Evolutionary conservation across 2,329 filamentous ascomycete genomes (phyloP), one percentile per base, ranked within the genome.

Genomic region (Ramichloridium luteum): DNA sequence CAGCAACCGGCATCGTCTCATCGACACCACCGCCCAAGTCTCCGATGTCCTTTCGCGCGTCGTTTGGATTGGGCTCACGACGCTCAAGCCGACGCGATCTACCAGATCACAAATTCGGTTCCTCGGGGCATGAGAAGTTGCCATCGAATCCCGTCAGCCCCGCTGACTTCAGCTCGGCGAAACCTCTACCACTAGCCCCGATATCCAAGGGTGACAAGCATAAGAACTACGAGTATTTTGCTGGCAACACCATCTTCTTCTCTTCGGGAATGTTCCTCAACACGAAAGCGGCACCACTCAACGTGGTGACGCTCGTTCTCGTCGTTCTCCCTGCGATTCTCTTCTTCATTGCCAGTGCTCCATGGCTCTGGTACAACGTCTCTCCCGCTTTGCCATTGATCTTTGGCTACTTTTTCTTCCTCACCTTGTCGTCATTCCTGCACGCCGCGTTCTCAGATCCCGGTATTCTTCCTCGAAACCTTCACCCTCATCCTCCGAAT

Each of bases 381-480:
- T 92, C 83, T 22, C 86, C 86, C 17, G 85, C 84, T 32, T 74
- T 96, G 47, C 90, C 90, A 31, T 74, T 96, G 46, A 58, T 83
- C 26, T 96, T 93, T 60, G 86, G 75, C 32, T 98, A 98, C 54
- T 51, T 94, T n/a, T 84, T 84, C 49, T 86, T 80, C 54, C 67
- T 98, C 16, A 92, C 82, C 58, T 66, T 94, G 28, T 93, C 86
- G 14, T 96, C 90, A 3, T 98, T 96, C 51, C 51, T 94, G 34
- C 88, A 94, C 59, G 90, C 88, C 3, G 94, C 90, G 3, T 70
- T 80, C 32, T 81, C 88, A 27, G 88, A 98, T 58, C 88, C 90
- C 16, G 90, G 90, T 35, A 93, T 96, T 39, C 66, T 94, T 20
- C 90, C 90, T 12, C 79, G 90, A 43, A 93, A 96, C 54, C 63